A percentile compares a stretch with the other conserved stretches of the same genome.
Evolutionary conservation across 371 early-diverging fungal genomes (phyloP).

Genomic region (Circinella umbellata): DNA sequence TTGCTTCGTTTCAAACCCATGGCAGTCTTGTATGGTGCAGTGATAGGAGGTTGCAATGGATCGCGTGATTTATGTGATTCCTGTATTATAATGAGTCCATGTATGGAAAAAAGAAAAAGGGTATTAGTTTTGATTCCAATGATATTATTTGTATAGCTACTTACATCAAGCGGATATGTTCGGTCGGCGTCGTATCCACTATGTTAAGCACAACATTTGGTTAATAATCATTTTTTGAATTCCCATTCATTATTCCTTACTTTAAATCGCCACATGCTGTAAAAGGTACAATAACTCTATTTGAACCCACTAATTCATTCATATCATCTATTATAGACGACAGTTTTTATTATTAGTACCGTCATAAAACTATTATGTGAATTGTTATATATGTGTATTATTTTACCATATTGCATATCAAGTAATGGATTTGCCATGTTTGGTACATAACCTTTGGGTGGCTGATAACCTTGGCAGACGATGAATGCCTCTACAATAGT

Average conservation of each 20-base stretch:
- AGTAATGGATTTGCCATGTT: conserved; percentile 89
- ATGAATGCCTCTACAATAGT: conserved; percentile 82
- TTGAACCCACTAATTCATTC: conserved; percentile 73
- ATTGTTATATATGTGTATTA: background rate
- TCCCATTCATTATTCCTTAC: conserved; percentile 33
- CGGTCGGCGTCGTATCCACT: conserved; percentile 85
- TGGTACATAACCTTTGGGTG: conserved; percentile 83
- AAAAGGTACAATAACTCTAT: conserved; percentile 87
- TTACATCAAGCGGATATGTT: conserved; percentile 76
- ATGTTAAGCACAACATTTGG: background rate
- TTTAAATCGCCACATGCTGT: conserved; percentile 91
- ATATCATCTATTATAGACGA: conserved; percentile 34
- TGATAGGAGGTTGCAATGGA: conserved; percentile 88
- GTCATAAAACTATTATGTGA: no score
- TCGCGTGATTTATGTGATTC: conserved; percentile 64
- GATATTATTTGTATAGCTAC: background rate
- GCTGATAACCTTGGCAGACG: conserved; percentile 88
- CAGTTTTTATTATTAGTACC: background rate
- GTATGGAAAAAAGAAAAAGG: no score
- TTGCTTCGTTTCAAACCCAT: conserved; percentile 80
- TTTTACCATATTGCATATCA: conserved; percentile 72
- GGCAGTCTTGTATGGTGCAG: conserved; percentile 89
- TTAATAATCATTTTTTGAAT: no score
- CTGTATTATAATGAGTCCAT: background rate
- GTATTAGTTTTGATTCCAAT: no score